These are phyloP conservation scores for Psophocarpus tetragonolobus DNA, from an alignment of 306 rosid genomes.

Conservation along the genomic window DNA sequence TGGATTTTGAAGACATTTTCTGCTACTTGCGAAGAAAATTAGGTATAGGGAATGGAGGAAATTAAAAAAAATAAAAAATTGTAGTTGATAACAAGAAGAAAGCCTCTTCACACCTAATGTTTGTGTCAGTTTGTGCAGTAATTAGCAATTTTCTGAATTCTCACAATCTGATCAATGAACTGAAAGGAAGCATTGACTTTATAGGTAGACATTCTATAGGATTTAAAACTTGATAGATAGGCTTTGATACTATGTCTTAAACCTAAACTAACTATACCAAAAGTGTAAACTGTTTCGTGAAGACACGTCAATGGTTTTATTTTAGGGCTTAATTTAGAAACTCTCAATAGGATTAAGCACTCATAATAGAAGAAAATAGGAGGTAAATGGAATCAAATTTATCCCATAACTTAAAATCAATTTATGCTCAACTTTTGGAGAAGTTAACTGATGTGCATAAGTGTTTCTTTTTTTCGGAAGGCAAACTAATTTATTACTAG, in stretches of 20 bases:
- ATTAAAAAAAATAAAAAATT: background rate
- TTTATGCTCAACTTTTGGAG: background rate
- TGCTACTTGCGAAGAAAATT: background rate
- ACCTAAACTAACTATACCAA: background rate
- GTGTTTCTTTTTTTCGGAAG: too few species aligned
- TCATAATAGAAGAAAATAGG: background rate
- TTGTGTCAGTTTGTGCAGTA: background rate
- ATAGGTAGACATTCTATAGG: background rate
- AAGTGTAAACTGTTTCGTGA: background rate
- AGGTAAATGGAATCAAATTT: background rate
- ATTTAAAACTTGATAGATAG: background rate
- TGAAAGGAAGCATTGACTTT: background rate
- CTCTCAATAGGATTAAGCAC: background rate
- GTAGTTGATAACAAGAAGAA: background rate
- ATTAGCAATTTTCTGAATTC: background rate
- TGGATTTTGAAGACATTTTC: background rate
- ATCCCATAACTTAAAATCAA: background rate
- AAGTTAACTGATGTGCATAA: background rate
- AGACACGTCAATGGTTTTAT: background rate
- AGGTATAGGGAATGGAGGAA: background rate
- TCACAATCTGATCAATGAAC: background rate
- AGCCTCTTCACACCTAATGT: background rate
- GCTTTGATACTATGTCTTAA: background rate
- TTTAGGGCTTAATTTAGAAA: background rate
- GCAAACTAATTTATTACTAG: too few species aligned